phyloP scores from a whole-genome alignment of 805 yeast species.

The Cyberlindnera americana region DNA sequence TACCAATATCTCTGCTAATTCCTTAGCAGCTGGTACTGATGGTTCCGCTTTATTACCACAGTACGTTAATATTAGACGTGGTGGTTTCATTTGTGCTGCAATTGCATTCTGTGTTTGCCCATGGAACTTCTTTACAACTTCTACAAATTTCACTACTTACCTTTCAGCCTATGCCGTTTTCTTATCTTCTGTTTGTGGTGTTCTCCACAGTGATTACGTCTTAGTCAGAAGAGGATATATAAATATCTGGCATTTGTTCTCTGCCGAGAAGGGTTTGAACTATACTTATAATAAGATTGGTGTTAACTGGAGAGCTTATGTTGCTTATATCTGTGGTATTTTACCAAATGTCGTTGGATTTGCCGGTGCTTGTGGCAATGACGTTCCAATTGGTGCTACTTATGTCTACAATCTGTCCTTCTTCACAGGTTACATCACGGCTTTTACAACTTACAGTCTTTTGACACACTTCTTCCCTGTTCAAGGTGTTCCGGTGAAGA shows the following conservation, averaged over 20 bases:
- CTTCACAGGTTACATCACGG: slow-evolving; percentile 67
- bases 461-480: slow-evolving; percentile 54
- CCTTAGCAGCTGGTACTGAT: slow-evolving; percentile 73
- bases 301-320: slow-evolving; percentile 79
- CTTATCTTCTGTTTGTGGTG: slow-evolving; percentile 80
- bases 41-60: slow-evolving; percentile 64
- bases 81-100: slow-evolving; percentile 72
- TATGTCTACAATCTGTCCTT: slow-evolving; percentile 70
- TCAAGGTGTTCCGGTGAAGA: slow-evolving; percentile 39
- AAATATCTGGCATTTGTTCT: slow-evolving; percentile 61
- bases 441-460: slow-evolving; percentile 52
- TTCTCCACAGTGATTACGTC: slow-evolving; percentile 62
- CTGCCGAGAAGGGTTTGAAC: slow-evolving; percentile 36
- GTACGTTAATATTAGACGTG: slow-evolving; percentile 72
- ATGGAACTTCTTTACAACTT: slow-evolving; percentile 71
- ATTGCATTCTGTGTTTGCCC: slow-evolving; percentile 75
- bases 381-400: slow-evolving; percentile 77
- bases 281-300: slow-evolving; percentile 67
- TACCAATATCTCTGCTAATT: slow-evolving; percentile 71
- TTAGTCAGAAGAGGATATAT: slow-evolving; percentile 73
- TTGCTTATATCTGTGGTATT: slow-evolving; percentile 77
- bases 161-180: slow-evolving; percentile 80
- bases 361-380: slow-evolving; percentile 73
- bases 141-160: slow-evolving; percentile 74
- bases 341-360: slow-evolving; percentile 85